phyloP scores from a whole-genome alignment of 2,329 filamentous ascomycete genomes.

The Claviceps citrina region DNA sequence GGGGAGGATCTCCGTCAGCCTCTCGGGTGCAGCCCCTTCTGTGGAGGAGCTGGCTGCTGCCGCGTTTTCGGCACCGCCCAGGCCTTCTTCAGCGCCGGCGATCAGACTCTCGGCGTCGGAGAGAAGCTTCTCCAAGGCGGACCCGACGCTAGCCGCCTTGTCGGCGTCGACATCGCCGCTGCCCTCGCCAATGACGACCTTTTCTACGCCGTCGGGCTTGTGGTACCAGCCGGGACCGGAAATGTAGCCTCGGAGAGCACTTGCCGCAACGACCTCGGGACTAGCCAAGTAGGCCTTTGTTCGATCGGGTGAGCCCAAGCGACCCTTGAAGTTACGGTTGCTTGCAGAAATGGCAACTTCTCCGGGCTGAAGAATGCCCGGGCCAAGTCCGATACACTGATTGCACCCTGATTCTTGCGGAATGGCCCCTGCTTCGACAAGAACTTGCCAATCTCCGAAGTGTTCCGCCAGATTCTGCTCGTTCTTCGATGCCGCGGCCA shows the following conservation, averaged over 20 bases:
- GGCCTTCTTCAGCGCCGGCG: constrained; percentile 35
- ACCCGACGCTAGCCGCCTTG: constrained; percentile 38
- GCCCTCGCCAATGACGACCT: constrained; percentile 57
- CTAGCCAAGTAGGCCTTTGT: constrained; percentile 46
- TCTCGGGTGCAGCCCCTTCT: background rate
- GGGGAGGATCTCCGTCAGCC: constrained; percentile 8
- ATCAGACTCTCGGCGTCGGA: constrained; percentile 51
- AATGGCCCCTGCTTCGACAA: constrained; percentile 27
- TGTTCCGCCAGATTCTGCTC: constrained; percentile 68
- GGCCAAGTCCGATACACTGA: constrained; percentile 73
- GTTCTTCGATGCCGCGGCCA: constrained; percentile 63
- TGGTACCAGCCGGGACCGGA: constrained; percentile 66
- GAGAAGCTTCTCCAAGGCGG: constrained; percentile 58
- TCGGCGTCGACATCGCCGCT: constrained; percentile 42
- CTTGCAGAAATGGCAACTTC: constrained; percentile 78
- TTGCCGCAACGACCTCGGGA: constrained; percentile 84
- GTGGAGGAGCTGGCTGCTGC: background rate
- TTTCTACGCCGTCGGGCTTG: constrained; percentile 49
- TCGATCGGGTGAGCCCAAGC: background rate
- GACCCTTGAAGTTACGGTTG: constrained; percentile 82
- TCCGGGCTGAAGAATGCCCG: constrained; percentile 65
- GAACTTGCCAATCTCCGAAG: constrained; percentile 65
- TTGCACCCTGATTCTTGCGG: constrained; percentile 26
- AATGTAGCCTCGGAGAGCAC: constrained; percentile 58
- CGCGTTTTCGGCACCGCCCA: constrained; percentile 13